These are phyloP conservation scores for Ciborinia camelliae DNA, from an alignment of 2,329 filamentous ascomycete species.

Conservation along the genomic window DNA sequence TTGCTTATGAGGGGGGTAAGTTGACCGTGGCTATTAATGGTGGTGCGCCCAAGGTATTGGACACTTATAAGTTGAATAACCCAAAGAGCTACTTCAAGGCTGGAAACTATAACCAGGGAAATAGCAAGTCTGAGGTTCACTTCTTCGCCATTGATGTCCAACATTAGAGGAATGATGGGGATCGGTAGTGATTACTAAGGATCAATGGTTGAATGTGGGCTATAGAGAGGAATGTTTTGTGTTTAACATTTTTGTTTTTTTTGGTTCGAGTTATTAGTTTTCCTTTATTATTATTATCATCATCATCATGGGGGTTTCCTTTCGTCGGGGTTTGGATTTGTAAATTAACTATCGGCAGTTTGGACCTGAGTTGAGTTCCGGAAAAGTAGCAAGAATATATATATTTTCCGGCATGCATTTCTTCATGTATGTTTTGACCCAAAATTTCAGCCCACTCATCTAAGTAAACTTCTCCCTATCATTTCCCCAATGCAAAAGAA, in stretches of 20 bases:
- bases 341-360: not conserved
- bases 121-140: conserved; percentile 22
- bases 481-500: not conserved
- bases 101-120: conserved; percentile 41
- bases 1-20: conserved; percentile 39
- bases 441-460: not conserved
- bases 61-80: conserved; percentile 34
- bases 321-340: not conserved
- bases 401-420: not conserved
- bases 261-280: not conserved
- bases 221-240: not conserved
- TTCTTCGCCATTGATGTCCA: conserved; percentile 18
- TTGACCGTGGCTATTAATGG: conserved; percentile 39
- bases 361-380: not conserved
- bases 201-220: no score
- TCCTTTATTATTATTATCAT: no score
- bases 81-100: conserved; percentile 42
- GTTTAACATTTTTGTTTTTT: not conserved
- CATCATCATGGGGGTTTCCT: not conserved
- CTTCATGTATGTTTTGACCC: no score
- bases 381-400: not conserved
- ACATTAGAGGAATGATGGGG: not conserved
- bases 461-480: not conserved
- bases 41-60: conserved; percentile 28
- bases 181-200: no score